A percentile compares a stretch with the other conserved stretches of the same genome.
These are phyloP conservation scores for Guillardia theta DNA, from an alignment of 78 protist species.

Conservation along the genomic window DNA sequence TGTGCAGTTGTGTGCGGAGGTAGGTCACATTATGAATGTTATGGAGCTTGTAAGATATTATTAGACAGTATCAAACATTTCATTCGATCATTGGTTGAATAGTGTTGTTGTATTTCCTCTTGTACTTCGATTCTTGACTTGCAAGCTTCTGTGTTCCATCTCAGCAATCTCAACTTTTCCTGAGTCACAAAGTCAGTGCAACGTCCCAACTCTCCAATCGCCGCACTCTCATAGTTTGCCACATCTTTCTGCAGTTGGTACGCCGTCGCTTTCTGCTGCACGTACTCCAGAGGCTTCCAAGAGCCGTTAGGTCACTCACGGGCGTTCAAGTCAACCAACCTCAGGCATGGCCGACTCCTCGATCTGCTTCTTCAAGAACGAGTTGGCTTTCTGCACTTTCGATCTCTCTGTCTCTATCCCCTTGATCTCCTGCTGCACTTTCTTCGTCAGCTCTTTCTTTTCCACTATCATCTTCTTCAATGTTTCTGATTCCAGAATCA, in stretches of 20 bases:
- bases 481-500: conserved; percentile 18
- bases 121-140: no score
- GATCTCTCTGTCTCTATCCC: conserved; percentile 42
- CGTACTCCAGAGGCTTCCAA: conserved; percentile 57
- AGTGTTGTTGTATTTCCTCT: no score
- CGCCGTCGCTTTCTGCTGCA: conserved; percentile 52
- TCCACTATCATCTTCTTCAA: conserved; percentile 29
- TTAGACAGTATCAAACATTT: no score
- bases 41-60: no score
- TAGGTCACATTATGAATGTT: no score
- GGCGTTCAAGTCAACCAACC: not conserved
- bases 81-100: no score
- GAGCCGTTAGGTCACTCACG: not conserved
- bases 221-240: conserved; percentile 52
- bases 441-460: not conserved
- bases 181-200: no score
- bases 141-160: conserved; percentile 42
- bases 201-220: no score
- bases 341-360: conserved; percentile 58
- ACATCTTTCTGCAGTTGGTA: conserved; percentile 25
- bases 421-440: not conserved
- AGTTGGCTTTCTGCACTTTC: conserved; percentile 22
- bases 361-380: conserved; percentile 5
- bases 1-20: no score
- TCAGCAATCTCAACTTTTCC: conserved; percentile 74